phyloP scores from a whole-genome alignment of 768 basidiomycete species.

The Boletus reticuloceps region DNA sequence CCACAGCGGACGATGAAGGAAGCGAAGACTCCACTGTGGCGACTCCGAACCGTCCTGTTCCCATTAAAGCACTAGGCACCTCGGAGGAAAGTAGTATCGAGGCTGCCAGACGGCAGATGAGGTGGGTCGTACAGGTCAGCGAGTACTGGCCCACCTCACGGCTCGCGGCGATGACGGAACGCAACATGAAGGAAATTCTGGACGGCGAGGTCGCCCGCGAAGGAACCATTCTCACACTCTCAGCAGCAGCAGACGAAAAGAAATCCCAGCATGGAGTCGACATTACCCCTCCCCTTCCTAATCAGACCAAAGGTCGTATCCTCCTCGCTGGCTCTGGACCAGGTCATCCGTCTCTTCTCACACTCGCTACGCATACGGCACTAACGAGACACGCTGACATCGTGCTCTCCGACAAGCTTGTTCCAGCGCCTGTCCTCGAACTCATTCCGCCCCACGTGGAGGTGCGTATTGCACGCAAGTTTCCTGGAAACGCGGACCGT shows the following conservation, averaged over 20 bases:
- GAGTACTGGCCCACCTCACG: constrained; percentile 91
- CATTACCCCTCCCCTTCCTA: constrained; percentile 14
- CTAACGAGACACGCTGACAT: constrained; percentile 80
- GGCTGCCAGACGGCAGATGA: constrained; percentile 64
- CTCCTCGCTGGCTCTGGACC: constrained; percentile 93
- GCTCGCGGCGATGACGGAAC: constrained; percentile 63
- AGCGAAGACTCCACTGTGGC: constrained; percentile 51
- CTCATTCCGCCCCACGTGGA: constrained; percentile 73
- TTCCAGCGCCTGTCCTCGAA: constrained; percentile 82
- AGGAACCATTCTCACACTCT: constrained; percentile 11
- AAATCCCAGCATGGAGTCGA: constrained; percentile 32
- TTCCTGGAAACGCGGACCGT: constrained; percentile 95
- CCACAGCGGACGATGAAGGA: constrained; percentile 38
- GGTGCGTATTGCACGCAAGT: constrained; percentile 91
- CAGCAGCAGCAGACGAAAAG: constrained; percentile 36
- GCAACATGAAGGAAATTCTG: constrained; percentile 67
- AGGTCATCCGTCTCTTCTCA: constrained; percentile 90
- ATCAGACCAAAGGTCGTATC: constrained; percentile 57
- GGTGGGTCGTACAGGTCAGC: constrained; percentile 94
- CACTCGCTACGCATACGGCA: constrained; percentile 77
- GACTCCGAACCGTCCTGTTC: constrained; percentile 72
- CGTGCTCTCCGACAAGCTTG: constrained; percentile 95
- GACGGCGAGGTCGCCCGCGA: constrained; percentile 31
- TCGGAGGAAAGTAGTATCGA: constrained; percentile 41
- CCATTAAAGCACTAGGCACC: constrained; percentile 26